phyloP scores from a whole-genome alignment of 2,329 filamentous ascomycete species.

The Clonostachys sp. region DNA sequence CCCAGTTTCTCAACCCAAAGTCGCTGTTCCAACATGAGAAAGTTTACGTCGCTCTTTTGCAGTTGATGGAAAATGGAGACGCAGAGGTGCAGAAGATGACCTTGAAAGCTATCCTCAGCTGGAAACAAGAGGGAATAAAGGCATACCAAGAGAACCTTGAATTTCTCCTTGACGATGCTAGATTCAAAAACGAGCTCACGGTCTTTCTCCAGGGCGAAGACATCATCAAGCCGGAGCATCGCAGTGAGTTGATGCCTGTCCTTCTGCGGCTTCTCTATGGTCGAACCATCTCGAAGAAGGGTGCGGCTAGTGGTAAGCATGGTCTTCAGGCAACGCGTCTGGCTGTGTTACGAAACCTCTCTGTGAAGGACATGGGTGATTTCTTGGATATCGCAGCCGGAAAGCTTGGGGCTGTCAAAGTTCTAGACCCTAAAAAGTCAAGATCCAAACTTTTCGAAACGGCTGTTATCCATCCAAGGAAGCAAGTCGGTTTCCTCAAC shows the following conservation, averaged over 20 bases:
- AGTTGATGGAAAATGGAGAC: conserved; percentile 81
- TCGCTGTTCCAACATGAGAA: conserved; percentile 74
- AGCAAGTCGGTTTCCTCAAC: conserved; percentile 86
- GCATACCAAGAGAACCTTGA: conserved; percentile 82
- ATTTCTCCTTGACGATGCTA: conserved; percentile 82
- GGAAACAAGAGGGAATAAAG: conserved; percentile 75
- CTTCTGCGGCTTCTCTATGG: conserved; percentile 86
- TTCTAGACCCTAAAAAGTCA: conserved; percentile 44
- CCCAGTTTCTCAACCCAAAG: conserved; percentile 80
- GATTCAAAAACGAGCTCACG: conserved; percentile 91
- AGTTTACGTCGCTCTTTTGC: conserved; percentile 71
- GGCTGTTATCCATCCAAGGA: conserved; percentile 62
- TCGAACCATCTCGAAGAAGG: conserved; percentile 77
- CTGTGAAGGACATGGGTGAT: conserved; percentile 66
- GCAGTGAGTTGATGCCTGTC: conserved; percentile 73
- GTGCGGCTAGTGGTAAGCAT: conserved; percentile 69
- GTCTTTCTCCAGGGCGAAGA: conserved; percentile 77
- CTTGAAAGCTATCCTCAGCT: conserved; percentile 79
- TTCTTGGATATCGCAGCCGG: conserved; percentile 84
- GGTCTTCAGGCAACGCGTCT: conserved; percentile 79
- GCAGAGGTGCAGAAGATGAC: conserved; percentile 82
- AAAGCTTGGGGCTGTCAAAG: conserved; percentile 54
- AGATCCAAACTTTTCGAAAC: conserved; percentile 49
- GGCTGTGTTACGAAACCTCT: conserved; percentile 74
- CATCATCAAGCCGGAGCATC: conserved; percentile 69